Evolutionary conservation across 1,284 basidiomycete genomes (phyloP), one percentile per base, ranked within the genome.

Genomic region (Boletus putidus): DNA sequence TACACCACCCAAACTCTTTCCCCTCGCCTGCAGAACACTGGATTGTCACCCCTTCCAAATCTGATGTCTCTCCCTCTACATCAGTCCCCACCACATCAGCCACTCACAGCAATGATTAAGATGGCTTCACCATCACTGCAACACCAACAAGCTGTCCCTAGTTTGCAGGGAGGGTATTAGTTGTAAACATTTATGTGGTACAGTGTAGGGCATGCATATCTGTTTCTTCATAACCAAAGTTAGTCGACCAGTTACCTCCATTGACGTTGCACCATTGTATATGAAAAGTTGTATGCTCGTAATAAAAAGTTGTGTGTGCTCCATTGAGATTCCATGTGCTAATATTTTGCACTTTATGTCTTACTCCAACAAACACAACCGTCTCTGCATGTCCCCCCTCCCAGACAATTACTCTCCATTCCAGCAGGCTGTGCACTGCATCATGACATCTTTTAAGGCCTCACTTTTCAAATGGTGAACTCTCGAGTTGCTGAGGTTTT

Each of bases 101-200:
- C 82, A 8, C 79, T 85, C 61, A 79, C 83, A 7, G 80, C 83
- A 12, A 79, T 77, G 43, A 76, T 82, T 75, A 75, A 75, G 37
- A 79, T 84, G 68, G 76, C 82, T 33, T 86, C 85, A 16, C 85
- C 87, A n/a, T 84, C 84, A 48, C 63, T 86, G 61, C 85, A 84
- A 70, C 82, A 85, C 60, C 83, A 87, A 64, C 83, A 86, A 65
- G 67, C 70, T 39, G 75, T 80, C 14, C 75, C 78, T 16, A 75
- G 74, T 59, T 77, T 77, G 48, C 78, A 78, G 45, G 78, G 76
- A 57, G 77, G 77, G 44, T 79, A 79, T 66, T 79, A 76, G 69
- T 40, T 53, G 21, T 48, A 36, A 51, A 53, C 56, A 53, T 59
- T 50, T 52, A 53, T 56, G 60, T 57, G 46, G 57, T 59, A 39